Evolutionary conservation across 306 rosid species (phyloP), one percentile per base, ranked within the genome.

Genomic region (Citrullus amarus): DNA sequence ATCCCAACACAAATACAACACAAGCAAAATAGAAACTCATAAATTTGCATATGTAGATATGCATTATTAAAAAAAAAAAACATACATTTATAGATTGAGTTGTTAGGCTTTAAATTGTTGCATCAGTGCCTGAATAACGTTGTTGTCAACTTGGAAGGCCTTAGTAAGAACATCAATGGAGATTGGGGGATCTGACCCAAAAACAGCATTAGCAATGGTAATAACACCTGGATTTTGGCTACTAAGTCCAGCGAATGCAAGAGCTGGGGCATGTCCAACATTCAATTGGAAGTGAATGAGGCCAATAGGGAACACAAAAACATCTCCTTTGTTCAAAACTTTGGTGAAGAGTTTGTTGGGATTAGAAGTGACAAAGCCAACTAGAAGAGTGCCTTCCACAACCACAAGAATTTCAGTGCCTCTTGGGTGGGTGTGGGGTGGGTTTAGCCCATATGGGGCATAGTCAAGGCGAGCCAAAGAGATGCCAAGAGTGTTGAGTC

Each of bases 401-500:
- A 70, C 76, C n/a, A 70, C 76, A 0, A 70, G 76, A 70, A 70
- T 44, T 70, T 70, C 76, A 6, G 58, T 70, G 41, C 6, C 76
- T 20, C 76, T 18, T 2, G 58, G 76, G 22, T 70, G 76, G 22
- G 13, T 70, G 39, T 70, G 76, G 11, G 76, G 76, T 12, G 76
- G 76, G 41, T 70, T 70, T 44, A 70, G 58, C 0, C 76, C 76
- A 0, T 70, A 11, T 1, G 76, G 76, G 3, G 76, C 76, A 5
- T 22, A 70, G 41, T 70, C 76, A 1, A 70, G 1, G 0, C 76
- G 76, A 46, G 76, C 76, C 58, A 70, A 70, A 7, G 76, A 70
- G 76, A 70, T 70, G 41, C 76, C 76, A 3, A 70, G 76, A 48
- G 76, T 70, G 76, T 70, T 70, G 7, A 70, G 76, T 70, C 76